These are phyloP conservation scores for Pyricularia pennisetigena DNA, from an alignment of 2,329 filamentous ascomycete genomes.

Conservation along the genomic window DNA sequence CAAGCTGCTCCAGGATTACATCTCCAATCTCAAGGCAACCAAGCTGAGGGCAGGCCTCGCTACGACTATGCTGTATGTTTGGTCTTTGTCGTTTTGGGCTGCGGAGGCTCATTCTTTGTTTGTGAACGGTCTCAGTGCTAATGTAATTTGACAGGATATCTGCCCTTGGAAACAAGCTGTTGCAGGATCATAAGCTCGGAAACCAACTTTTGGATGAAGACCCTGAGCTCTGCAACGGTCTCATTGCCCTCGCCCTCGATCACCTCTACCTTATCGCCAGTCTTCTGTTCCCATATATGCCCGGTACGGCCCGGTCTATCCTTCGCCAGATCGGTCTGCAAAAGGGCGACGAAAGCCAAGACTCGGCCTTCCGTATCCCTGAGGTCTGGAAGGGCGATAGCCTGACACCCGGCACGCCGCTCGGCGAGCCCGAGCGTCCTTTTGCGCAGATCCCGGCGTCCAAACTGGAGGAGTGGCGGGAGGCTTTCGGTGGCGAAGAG, in stretches of 20 bases:
- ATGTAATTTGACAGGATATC: slow-evolving; percentile 34
- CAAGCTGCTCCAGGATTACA: slow-evolving; percentile 54
- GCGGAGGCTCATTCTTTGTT: slow-evolving; percentile 32
- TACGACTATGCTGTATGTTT: slow-evolving; percentile 48
- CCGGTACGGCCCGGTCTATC: slow-evolving; percentile 65
- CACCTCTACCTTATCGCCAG: slow-evolving; percentile 73
- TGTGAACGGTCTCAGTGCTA: not conserved
- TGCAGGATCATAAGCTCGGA: slow-evolving; percentile 29
- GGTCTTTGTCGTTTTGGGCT: not conserved
- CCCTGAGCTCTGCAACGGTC: slow-evolving; percentile 42
- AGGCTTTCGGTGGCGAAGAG: slow-evolving; percentile 41
- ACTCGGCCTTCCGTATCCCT: slow-evolving; percentile 42
- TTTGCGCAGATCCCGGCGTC: slow-evolving; percentile 65
- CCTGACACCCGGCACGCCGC: slow-evolving; percentile 65
- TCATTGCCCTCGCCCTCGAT: slow-evolving; percentile 75
- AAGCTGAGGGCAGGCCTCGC: slow-evolving; percentile 59
- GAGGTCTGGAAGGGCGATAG: slow-evolving; percentile 51
- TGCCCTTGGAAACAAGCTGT: slow-evolving; percentile 39
- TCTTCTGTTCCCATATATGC: slow-evolving; percentile 77
- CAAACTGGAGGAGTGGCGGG: slow-evolving; percentile 63
- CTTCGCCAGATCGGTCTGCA: slow-evolving; percentile 54
- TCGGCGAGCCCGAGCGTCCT: slow-evolving; percentile 47
- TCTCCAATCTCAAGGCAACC: slow-evolving; percentile 58
- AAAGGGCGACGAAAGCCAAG: not conserved
- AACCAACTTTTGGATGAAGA: slow-evolving; percentile 39